These are phyloP conservation scores for Chaetomium tenue DNA, from an alignment of 495 filamentous ascomycete species.

Conservation along the genomic window DNA sequence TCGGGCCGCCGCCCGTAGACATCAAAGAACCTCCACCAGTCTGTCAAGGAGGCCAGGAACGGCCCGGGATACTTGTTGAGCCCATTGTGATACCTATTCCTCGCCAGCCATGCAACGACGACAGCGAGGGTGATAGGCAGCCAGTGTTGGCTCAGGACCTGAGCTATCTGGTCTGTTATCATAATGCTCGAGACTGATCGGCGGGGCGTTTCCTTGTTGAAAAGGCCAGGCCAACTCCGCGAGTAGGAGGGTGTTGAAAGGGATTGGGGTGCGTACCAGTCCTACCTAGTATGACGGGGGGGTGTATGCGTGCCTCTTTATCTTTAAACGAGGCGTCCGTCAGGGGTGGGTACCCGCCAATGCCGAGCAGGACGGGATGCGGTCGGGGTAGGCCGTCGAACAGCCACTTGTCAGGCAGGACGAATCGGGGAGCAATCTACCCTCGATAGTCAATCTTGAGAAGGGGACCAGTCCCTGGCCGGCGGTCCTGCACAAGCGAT, in stretches of 20 bases:
- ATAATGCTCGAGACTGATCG: constrained; percentile 11
- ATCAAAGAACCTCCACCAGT: constrained; percentile 68
- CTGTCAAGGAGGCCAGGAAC: constrained; percentile 63
- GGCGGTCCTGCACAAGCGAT: constrained; percentile 18
- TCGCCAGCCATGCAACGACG: constrained; percentile 47
- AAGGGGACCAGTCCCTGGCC: constrained; percentile 18
- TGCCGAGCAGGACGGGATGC: constrained; percentile 20
- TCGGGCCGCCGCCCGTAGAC: constrained; percentile 62
- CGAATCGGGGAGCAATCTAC: constrained; percentile 20
- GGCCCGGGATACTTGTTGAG: constrained; percentile 67
- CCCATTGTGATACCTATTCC: constrained; percentile 58
- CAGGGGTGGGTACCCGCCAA: constrained; percentile 14
- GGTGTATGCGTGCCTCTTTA: constrained; percentile 14
- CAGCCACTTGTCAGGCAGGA: constrained; percentile 15
- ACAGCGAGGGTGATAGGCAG: constrained; percentile 36
- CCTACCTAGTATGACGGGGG: constrained; percentile 5
- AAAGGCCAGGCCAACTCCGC: constrained; percentile 13
- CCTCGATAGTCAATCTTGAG: constrained; percentile 6
- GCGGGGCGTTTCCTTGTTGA: constrained; percentile 17
- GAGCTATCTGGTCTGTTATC: constrained; percentile 33
- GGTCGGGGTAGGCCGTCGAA: constrained; percentile 19
- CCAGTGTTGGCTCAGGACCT: constrained; percentile 50
- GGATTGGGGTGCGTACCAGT: constrained; percentile 1
- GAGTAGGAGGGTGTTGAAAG: constrained; percentile 9
- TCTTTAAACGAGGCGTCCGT: constrained; percentile 6